Base-by-base conservation (phyloP, 1,139 yeast species). In the Nadsonia starkeyi-henricii region DNA sequence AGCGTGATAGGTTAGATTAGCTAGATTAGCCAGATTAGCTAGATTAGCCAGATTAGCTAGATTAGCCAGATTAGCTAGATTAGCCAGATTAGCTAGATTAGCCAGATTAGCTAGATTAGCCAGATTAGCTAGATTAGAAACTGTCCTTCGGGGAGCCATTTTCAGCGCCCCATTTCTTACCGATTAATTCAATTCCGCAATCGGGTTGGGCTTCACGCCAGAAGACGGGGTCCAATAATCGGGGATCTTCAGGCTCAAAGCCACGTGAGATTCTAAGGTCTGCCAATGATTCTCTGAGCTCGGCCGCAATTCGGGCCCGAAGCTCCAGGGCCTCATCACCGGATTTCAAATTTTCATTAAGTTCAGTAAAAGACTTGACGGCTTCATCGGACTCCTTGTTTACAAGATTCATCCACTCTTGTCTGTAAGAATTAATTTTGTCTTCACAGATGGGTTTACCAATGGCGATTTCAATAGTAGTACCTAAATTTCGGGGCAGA, bases 371-470 rank as follows among this genome's bases (percentile, higher is more conserved):
- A 30, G 20, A 45, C 18, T 36, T 50, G 18, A 44, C 43, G 20
- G 26, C 23, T 37, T 30, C 51, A 43, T n/a, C 26, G 18, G 41
- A 44, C 53, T 77, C 73, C 55, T 77, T 74, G 18, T 67, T 64
- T 47, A 85, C 80, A 51, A 86, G 66, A 2, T 66, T 65, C 50
- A 75, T 64, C 96, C 96, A 89, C 58, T 78, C 75, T 20, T 63
- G 62, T 53, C 96, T 71, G 60, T 74, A 86, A 8, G 58, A 58
- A 45, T 72, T 78, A 42, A 91, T 75, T n/a, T 70, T 63, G 1
- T 64, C 65, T 51, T 82, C 94, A 45, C 78, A 75, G 8, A 91
- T 59, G 1, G 85, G 79, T 41, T 79, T 73, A 1, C 97, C 97
- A 41, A 89, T 73, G 36, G 77, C 72, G 21, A 88, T 78, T 47